Conservation (phyloP, 768 basidiomycete genomes). For the Boletus rubescentipes region DNA sequence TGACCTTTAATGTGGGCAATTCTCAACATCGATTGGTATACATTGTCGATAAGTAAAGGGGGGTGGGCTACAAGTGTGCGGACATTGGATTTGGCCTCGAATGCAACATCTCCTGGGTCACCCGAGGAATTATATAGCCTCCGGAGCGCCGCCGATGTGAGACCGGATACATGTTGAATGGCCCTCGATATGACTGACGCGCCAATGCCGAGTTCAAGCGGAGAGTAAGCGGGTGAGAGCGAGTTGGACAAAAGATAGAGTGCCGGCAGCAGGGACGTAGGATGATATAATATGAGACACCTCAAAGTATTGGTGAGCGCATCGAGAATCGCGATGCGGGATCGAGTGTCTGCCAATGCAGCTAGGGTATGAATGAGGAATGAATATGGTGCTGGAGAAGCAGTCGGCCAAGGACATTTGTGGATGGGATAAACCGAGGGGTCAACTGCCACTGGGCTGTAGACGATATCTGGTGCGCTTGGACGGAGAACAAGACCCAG, state of each 20-base stretch:
- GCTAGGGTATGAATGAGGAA: conserved; percentile 67
- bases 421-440: conserved; percentile 45
- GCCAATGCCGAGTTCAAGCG: conserved; percentile 70
- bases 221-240: conserved; percentile 69
- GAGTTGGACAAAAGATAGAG: conserved; percentile 83
- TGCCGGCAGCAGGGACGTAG: conserved; percentile 68
- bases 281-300: conserved; percentile 61
- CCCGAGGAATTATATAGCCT: conserved; percentile 71
- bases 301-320: conserved; percentile 74
- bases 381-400: conserved; percentile 57
- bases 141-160: conserved; percentile 55
- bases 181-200: conserved; percentile 65
- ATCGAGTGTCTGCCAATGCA: conserved; percentile 63
- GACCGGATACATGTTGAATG: conserved; percentile 71
- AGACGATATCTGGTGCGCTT: conserved; percentile 25
- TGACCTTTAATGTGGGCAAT: conserved; percentile 70
- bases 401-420: conserved; percentile 41
- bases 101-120: conserved; percentile 88
- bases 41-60: conserved; percentile 59
- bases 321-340: conserved; percentile 68
- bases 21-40: conserved; percentile 67
- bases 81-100: conserved; percentile 73
- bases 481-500: conserved; percentile 22
- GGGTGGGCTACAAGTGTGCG: conserved; percentile 72
- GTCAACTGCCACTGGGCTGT: conserved; percentile 41